Conservation (phyloP, 2,329 filamentous ascomycete genomes). For the Penicillium occitanis region DNA sequence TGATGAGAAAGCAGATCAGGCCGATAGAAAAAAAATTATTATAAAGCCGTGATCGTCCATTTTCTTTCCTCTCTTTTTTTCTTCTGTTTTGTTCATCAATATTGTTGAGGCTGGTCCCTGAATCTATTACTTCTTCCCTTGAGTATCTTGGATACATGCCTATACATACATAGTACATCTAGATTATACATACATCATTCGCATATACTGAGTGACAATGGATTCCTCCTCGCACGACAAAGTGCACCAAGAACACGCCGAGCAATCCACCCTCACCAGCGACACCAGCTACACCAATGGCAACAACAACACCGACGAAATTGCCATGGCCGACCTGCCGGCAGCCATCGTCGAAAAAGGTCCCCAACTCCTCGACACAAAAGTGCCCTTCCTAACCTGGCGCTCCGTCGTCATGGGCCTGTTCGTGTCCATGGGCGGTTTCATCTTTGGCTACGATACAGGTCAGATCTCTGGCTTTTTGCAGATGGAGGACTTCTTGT, state of each 20-base stretch:
- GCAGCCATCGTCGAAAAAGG: constrained; percentile 18
- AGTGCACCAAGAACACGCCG: constrained; percentile 14
- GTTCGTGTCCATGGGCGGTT: constrained; percentile 49
- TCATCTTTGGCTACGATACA: constrained; percentile 46
- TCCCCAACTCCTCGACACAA: constrained; percentile 29
- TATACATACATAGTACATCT: neutral
- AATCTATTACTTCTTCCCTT: neutral
- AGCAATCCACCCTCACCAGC: neutral
- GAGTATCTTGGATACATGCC: neutral
- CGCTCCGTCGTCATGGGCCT: constrained; percentile 44
- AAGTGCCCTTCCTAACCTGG: constrained; percentile 38
- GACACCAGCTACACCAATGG: neutral
- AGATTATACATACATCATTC: neutral
- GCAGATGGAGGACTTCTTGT: constrained; percentile 43
- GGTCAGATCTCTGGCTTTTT: constrained; percentile 48
- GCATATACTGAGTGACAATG: neutral
- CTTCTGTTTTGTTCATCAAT: neutral
- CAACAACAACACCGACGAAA: neutral
- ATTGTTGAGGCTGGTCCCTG: constrained; percentile 1
- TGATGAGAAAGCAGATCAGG: neutral
- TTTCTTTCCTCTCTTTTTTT: neutral
- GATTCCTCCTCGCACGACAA: constrained; percentile 12
- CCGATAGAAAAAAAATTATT: neutral
- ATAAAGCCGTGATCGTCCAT: neutral
- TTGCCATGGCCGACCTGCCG: constrained; percentile 2